Evolutionary conservation across 2,329 filamentous ascomycete genomes (phyloP).

Genomic region (Monosporascus sp.): DNA sequence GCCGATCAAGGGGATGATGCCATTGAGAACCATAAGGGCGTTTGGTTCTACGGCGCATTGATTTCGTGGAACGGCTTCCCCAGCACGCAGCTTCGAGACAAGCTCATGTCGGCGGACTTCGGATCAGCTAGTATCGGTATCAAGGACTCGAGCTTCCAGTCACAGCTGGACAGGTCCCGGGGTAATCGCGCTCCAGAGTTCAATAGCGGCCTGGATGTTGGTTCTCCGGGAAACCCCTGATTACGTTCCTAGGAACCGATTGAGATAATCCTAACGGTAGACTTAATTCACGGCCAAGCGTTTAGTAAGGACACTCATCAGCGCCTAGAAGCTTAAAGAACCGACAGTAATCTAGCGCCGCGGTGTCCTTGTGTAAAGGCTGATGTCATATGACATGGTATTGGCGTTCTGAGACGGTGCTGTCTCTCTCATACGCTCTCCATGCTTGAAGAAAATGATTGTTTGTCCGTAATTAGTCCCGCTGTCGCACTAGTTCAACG

Average conservation of each 20-base stretch:
- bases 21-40: slow-evolving; percentile 24
- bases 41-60: slow-evolving; percentile 24
- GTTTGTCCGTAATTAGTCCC: slow-evolving; percentile 62
- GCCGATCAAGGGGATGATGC: slow-evolving; percentile 21
- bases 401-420: no score
- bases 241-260: not conserved
- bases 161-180: slow-evolving; percentile 18
- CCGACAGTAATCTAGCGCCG: no score
- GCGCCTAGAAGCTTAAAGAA: no score
- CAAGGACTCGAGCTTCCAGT: slow-evolving; percentile 19
- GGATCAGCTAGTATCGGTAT: slow-evolving; percentile 21
- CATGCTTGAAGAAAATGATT: slow-evolving; percentile 23
- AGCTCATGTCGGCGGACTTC: slow-evolving; percentile 21
- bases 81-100: slow-evolving; percentile 18
- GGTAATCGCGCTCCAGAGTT: slow-evolving; percentile 53
- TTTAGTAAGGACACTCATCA: not conserved
- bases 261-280: not conserved
- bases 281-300: not conserved
- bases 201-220: slow-evolving; percentile 43
- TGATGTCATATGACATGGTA: no score
- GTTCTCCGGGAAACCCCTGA: slow-evolving; percentile 21
- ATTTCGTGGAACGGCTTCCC: slow-evolving; percentile 25
- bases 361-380: no score
- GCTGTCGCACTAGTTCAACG: slow-evolving; percentile 52
- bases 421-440: no score